phyloP scores from a whole-genome alignment of 257 asterid species.

The Osmanthus fragrans region DNA sequence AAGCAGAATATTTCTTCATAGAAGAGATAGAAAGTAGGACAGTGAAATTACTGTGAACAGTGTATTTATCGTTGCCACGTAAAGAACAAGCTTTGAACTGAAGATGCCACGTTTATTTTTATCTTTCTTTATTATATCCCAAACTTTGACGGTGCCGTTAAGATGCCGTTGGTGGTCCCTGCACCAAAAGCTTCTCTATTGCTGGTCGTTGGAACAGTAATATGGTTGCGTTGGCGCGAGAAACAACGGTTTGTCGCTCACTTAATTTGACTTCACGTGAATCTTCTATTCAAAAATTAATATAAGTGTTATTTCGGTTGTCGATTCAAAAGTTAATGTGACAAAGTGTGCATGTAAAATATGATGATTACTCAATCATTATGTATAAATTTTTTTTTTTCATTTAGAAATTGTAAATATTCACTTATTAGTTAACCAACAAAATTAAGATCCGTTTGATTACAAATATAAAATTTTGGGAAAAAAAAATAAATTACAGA shows the following conservation, averaged over 20 bases:
- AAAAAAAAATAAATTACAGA: too few relatives aligned
- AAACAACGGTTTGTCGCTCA: not conserved
- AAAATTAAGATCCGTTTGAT: too few relatives aligned
- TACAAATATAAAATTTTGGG: too few relatives aligned
- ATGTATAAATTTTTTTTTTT: too few relatives aligned
- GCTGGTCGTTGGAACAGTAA: not conserved
- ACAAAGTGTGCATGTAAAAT: not conserved
- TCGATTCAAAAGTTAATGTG: not conserved
- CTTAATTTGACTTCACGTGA: not conserved
- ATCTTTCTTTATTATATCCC: not conserved
- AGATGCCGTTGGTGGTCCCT: not conserved
- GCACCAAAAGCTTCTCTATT: not conserved
- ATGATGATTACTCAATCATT: too few relatives aligned
- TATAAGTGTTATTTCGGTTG: too few relatives aligned
- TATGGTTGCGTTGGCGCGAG: not conserved
- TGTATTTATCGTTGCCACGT: not conserved
- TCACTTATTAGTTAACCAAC: too few relatives aligned
- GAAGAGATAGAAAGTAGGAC: not conserved
- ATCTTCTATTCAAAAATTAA: not conserved
- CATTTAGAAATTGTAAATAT: too few relatives aligned
- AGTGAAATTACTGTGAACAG: not conserved
- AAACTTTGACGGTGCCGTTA: conserved; percentile 1
- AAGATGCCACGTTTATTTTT: not conserved
- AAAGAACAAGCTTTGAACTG: not conserved
- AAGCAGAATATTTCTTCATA: not conserved